These are phyloP conservation scores for Amoeboaphelidium protococcarum DNA, from an alignment of 371 early-diverging fungal species.

Conservation along the genomic window DNA sequence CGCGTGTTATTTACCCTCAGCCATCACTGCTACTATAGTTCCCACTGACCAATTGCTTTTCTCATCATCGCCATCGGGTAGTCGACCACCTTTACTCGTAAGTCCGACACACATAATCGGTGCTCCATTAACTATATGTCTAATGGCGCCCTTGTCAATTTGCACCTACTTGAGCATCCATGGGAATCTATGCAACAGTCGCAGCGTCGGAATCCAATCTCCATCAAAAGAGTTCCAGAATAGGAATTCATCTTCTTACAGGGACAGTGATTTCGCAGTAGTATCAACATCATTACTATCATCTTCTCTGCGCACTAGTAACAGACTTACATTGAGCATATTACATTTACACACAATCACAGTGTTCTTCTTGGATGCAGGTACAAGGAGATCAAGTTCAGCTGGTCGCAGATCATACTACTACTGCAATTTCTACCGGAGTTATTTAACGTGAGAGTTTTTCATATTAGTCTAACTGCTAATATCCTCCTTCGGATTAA, in stretches of 20 bases:
- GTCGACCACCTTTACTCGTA: constrained; percentile 65
- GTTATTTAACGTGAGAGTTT: not conserved
- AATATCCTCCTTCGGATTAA: constrained; percentile 42
- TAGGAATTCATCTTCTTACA: constrained; percentile 52
- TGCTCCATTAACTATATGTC: constrained; percentile 82
- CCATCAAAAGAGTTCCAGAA: constrained; percentile 89
- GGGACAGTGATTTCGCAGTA: no score
- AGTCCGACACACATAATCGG: constrained; percentile 96
- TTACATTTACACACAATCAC: no score
- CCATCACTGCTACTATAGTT: constrained; percentile 65
- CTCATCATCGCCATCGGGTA: constrained; percentile 28
- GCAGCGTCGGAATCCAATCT: constrained; percentile 57
- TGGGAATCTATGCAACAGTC: constrained; percentile 75
- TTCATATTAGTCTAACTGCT: constrained; percentile 29
- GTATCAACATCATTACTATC: no score
- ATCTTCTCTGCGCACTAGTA: no score
- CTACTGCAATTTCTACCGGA: no score
- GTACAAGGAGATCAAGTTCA: no score
- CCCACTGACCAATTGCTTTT: constrained; percentile 80
- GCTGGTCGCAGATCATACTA: no score
- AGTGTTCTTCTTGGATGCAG: no score
- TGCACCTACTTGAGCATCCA: constrained; percentile 66
- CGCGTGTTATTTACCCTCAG: constrained; percentile 87
- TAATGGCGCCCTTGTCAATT: constrained; percentile 87
- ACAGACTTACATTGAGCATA: no score